Base-by-base conservation (phyloP, 1,284 basidiomycete genomes). In the Naganishia albida region DNA sequence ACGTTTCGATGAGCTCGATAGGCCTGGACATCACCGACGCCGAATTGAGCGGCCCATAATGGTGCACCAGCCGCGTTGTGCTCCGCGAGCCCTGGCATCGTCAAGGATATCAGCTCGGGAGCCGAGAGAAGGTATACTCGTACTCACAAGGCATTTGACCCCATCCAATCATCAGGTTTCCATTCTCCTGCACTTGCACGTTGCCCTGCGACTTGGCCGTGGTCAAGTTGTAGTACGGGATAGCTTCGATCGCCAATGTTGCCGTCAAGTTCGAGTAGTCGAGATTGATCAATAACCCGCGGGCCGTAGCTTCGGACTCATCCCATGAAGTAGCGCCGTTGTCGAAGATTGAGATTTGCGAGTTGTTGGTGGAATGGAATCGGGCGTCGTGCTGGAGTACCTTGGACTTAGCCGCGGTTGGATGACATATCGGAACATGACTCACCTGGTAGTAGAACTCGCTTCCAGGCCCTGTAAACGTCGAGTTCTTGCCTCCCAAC, bases 31-130 rank as follows among this genome's bases (percentile, higher is more conserved):
- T 70, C 68, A 7, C 68, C 68, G 4, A 70, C 64, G 23, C 73
- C 75, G 38, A 76, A 74, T 43, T 74, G 72, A 13, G 68, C 71
- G 8, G 71, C 59, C 67, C 72, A 75, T 3, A 74, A 53, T 4
- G 72, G 49, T 7, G 68, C 70, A 7, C 73, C 76, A 46, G 68
- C 54, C 1, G 68, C 16, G 25, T 65, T 53, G 64, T 71, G 72
- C 57, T 75, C 74, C 28, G 63, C 64, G 26, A 73, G 57, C 60
- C 62, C 53, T 53, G 34, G 2, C 3, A 40, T 53, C 50, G 8
- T 34, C 7, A 7, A 18, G 49, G 34, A 6, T 10, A 34, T 34
- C 34, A 34, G 26, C 12, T 20, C 18, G 23, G 2, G 16, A 40
- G 10, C 44, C 39, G 12, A 25, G 30, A 23, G 6, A 64, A 54